Percentiles rank a stretch among this genome's conserved stretches.
Evolutionary conservation across 345 rosid species (phyloP).

Genomic region (Mangifera indica): DNA sequence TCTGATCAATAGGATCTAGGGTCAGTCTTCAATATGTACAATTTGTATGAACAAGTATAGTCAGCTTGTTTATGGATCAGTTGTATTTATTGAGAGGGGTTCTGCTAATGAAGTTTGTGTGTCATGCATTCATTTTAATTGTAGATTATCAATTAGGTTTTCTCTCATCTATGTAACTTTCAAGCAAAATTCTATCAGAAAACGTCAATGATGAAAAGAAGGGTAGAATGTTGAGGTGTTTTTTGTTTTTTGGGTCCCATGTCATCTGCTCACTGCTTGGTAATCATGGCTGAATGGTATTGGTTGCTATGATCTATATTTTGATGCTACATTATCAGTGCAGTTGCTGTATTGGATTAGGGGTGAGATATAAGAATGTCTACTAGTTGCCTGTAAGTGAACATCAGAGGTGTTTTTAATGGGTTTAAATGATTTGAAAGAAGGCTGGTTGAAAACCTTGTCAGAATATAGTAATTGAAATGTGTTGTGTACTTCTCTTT

Average conservation of each 20-base stretch:
- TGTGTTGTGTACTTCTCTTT: not conserved
- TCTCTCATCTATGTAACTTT: too few relatives aligned
- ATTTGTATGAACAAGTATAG: not conserved
- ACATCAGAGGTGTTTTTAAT: slow-evolving; percentile 13
- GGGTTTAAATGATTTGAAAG: not conserved
- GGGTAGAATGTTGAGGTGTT: too few relatives aligned
- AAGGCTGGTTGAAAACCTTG: not conserved
- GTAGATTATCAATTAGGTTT: too few relatives aligned
- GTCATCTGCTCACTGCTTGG: not conserved
- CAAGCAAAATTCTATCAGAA: too few relatives aligned
- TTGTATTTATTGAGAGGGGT: not conserved
- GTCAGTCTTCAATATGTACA: not conserved
- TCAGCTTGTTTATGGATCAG: not conserved
- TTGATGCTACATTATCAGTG: not conserved
- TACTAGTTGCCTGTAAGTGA: slow-evolving; percentile 16
- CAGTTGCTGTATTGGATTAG: not conserved
- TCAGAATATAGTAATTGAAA: not conserved
- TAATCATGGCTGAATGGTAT: not conserved
- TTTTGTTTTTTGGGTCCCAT: not conserved
- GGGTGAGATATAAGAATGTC: not conserved
- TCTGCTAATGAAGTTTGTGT: not conserved
- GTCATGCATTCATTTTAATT: not conserved
- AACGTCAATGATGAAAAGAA: too few relatives aligned
- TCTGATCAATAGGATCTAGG: not conserved
- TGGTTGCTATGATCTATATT: not conserved